Evolutionary conservation across 1,284 basidiomycete genomes (phyloP).

Genomic region (Tilletiopsis washingtonensis): DNA sequence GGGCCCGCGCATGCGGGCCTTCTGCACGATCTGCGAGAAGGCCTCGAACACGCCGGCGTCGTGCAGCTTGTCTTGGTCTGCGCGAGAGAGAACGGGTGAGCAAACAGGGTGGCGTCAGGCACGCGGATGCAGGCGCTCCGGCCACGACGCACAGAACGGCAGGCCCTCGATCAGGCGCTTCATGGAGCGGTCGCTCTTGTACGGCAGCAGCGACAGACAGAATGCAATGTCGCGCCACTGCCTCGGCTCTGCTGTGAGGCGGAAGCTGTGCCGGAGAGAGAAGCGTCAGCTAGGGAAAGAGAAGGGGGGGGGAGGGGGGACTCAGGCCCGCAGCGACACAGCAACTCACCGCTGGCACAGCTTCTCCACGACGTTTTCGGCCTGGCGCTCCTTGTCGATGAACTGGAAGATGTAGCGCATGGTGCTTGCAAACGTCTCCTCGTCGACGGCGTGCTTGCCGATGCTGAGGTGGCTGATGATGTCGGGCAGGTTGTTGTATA

Average conservation of each 20-base stretch:
- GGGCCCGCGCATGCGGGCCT: conserved; percentile 45
- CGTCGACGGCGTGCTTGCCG: conserved; percentile 87
- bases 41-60: conserved; percentile 72
- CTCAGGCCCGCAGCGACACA: no score
- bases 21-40: conserved; percentile 80
- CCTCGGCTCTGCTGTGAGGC: conserved; percentile 73
- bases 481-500: conserved; percentile 89
- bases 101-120: not conserved
- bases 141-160: conserved; percentile 22
- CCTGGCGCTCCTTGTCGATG: conserved; percentile 69
- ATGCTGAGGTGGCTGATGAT: conserved; percentile 66
- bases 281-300: conserved; percentile 61
- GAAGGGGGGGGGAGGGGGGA: no score
- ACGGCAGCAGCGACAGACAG: conserved; percentile 86
- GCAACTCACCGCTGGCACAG: conserved; percentile 39
- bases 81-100: conserved; percentile 54
- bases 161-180: conserved; percentile 88
- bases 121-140: no score
- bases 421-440: conserved; percentile 81
- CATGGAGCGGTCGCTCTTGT: conserved; percentile 90
- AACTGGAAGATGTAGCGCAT: conserved; percentile 94
- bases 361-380: conserved; percentile 47
- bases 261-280: conserved; percentile 73
- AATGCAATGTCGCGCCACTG: conserved; percentile 98
- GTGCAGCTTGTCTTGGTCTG: conserved; percentile 92